phyloP scores from a whole-genome alignment of 768 basidiomycete genomes.

The Termitomyces sp. region DNA sequence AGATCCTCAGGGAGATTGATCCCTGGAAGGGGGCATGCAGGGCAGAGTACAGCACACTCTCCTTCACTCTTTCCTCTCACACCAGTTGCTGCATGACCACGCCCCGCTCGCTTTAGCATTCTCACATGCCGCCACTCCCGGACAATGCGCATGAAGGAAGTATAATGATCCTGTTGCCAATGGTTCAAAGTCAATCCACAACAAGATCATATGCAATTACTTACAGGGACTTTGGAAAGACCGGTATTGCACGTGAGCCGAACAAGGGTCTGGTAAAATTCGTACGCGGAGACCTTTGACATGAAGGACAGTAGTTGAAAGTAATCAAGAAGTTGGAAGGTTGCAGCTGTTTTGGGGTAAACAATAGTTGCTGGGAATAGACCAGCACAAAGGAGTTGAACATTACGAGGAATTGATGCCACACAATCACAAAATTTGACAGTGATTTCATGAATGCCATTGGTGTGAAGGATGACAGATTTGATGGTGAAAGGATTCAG shows the following conservation, averaged over 20 bases:
- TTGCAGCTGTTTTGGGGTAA: neutral
- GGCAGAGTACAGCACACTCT: constrained; percentile 21
- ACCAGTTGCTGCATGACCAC: constrained; percentile 13
- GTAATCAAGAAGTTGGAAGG: neutral
- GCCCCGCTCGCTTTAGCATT: constrained; percentile 17
- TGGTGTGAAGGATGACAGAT: neutral
- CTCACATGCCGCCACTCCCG: constrained; percentile 17
- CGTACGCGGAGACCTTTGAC: neutral
- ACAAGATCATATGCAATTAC: neutral
- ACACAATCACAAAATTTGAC: neutral
- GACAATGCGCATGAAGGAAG: constrained; percentile 14
- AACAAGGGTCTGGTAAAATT: neutral
- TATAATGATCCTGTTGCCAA: constrained; percentile 17
- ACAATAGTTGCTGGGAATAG: neutral
- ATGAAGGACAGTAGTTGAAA: neutral
- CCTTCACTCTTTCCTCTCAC: constrained; percentile 10
- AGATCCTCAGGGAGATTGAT: constrained; percentile 20
- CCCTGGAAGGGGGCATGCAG: constrained; percentile 23
- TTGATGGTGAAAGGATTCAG: neutral
- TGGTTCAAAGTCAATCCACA: no score
- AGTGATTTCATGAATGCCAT: neutral
- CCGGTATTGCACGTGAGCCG: neutral
- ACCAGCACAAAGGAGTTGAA: neutral
- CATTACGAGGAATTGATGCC: neutral
- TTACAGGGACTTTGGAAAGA: neutral